Base-by-base conservation (phyloP, 116 monocot genomes). In the Cymodocea nodosa region DNA sequence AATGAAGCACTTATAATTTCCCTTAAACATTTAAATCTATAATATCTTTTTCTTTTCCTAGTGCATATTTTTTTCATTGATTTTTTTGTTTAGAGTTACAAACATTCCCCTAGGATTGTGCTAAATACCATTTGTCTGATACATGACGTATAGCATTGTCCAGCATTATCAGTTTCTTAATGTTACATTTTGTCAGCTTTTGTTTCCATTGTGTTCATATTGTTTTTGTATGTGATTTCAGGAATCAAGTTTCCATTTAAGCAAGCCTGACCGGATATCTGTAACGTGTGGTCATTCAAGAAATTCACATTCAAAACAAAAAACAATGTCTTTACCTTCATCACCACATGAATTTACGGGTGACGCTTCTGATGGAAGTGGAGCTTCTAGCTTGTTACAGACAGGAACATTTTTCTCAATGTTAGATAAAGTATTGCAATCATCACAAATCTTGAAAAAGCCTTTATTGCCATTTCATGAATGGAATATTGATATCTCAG, bases 401-500 rank as follows among this genome's bases (percentile, higher is more conserved):
- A 69, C 53, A 39, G 73, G 85, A 64, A 74, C 76, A 60, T 54
- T 81, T 69, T 76, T 74, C 20, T 80, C 82, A 51, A 75, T 63
- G 25, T 92, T 83, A 86, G 84, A 89, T 65, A 79, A 79, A 65
- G 73, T 92, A 10, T 79, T 98, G 73, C 78, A 92, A 75, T 82
- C 83, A 18, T 81, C 86, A 18, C 44, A 80, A n/a, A 84, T 86
- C 77, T 68, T 82, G 14, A 80, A 88, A 57, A 79, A 82, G 68
- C 92, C 92, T 51, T 69, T 92, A 7, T 70, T 86, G 48, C 92
- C 92, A 35, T 92, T 85, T 67, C 74, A 84, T 52, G 98, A 92
- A 77, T 98, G 98, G 98, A 82, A 88, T 68, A 89, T 98, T 70
- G 86, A 89, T 71, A 92, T 88, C 78, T 92, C 89, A 16, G 97